Base-by-base conservation (phyloP, 768 basidiomycete species). In the Gloeopeniophorella convolvens region DNA sequence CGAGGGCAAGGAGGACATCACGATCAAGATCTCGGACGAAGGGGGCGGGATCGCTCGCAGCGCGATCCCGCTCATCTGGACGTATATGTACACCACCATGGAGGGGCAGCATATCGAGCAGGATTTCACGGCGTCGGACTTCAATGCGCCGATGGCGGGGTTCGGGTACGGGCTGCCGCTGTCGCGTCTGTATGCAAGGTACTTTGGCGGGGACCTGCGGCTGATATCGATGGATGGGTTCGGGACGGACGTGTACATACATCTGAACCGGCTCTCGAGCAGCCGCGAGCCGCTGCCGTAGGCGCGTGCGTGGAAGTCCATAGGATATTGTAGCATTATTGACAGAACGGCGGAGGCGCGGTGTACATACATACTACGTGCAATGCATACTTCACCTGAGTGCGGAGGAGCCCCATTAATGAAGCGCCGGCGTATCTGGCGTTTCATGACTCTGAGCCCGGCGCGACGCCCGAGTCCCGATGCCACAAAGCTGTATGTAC, bases 151-250 rank as follows among this genome's bases (percentile, higher is more conserved):
- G 0, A 94, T 98, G 92, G 95, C 95, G 31, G 95, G 96, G 0
- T 96, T 88, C 58, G 89, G 90, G 5, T 98, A 98, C 64, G 95
- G 95, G 0, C 65, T 98, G 5, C 95, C 95, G 3, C 73, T 99
- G 16, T 93, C 90, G 39, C 71, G 95, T 68, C 67, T 99, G 80
- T 99, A 98, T 61, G 93, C 94, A 0, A 73, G 95, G 41, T 99
- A 96, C 65, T 96, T 97, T 61, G 95, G 91, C 0, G 89, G 91
- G 0, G 94, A 98, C 66, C 70, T 99, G 24, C 75, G 89, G 15
- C 67, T 99, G 48, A 99, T 99, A 55, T 87, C 92, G 35, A 98
- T 99, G 94, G 96, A 99, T 56, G 95, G 96, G n/a, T 92, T 88
- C 62, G 91, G 92, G 9, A 92, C 89, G 30, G 92, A 95, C 63